Evolutionary conservation across 1,284 basidiomycete species (phyloP).

Genomic region (Melampsora abietis-canadensis): DNA sequence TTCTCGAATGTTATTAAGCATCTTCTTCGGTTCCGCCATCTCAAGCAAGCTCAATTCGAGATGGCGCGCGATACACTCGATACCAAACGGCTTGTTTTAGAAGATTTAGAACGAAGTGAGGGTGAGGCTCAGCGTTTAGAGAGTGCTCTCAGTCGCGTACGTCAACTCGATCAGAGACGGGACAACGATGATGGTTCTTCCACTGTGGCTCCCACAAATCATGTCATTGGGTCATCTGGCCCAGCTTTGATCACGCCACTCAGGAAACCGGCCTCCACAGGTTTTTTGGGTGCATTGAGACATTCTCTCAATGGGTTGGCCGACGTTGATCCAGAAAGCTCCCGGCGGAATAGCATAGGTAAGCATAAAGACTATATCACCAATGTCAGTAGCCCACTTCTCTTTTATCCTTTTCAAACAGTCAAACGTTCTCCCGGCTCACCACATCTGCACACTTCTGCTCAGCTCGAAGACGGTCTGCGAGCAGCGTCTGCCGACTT

Average conservation of each 20-base stretch:
- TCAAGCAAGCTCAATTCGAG: slow-evolving; percentile 97
- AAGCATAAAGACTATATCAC: slow-evolving; percentile 92
- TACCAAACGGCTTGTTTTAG: slow-evolving; percentile 77
- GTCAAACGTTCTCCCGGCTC: neutral
- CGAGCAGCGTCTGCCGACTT: slow-evolving; percentile 85
- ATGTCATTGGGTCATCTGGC: slow-evolving; percentile 42
- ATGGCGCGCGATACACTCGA: slow-evolving; percentile 90
- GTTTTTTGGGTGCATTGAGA: slow-evolving; percentile 83
- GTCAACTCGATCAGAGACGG: slow-evolving; percentile 45
- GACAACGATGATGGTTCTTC: slow-evolving; percentile 21
- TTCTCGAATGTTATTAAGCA: slow-evolving; percentile 93
- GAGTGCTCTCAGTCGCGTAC: slow-evolving; percentile 64
- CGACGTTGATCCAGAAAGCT: slow-evolving; percentile 95
- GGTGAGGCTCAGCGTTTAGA: slow-evolving; percentile 83
- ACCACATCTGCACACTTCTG: neutral
- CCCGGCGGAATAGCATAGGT: slow-evolving; percentile 83
- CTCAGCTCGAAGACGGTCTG: slow-evolving; percentile 82
- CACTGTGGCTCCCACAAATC: slow-evolving; percentile 23
- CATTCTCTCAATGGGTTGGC: slow-evolving; percentile 96
- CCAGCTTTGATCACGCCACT: slow-evolving; percentile 42
- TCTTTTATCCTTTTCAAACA: neutral
- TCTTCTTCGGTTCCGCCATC: slow-evolving; percentile 87
- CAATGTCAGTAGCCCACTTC: slow-evolving; percentile 61
- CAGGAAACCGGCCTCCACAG: slow-evolving; percentile 53
- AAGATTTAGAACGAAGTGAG: slow-evolving; percentile 88